A percentile compares a stretch with the other conserved stretches of the same genome.
These are phyloP conservation scores for Solanum pimpinellifolium DNA, from an alignment of 257 asterid species.

Conservation along the genomic window DNA sequence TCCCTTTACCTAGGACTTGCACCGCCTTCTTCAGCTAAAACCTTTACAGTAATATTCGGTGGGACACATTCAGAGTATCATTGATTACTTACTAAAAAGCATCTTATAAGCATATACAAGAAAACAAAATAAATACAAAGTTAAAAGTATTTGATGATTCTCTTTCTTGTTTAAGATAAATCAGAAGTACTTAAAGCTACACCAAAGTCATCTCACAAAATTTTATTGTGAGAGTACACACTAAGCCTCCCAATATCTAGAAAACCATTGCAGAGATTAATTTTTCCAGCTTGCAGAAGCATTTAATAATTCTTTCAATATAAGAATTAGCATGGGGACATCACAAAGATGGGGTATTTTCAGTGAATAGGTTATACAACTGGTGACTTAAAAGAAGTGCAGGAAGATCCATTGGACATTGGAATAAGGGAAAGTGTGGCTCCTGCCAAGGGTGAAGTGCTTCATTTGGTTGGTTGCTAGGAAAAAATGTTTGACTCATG, in stretches of 20 bases:
- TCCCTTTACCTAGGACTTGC: neutral
- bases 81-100: neutral
- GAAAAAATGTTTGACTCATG: neutral
- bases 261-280: neutral
- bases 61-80: neutral
- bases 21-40: neutral
- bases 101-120: neutral
- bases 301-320: neutral
- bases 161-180: neutral
- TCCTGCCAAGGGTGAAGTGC: neutral
- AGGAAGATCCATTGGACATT: neutral
- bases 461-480: neutral
- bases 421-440: neutral
- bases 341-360: neutral
- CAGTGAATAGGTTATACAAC: neutral
- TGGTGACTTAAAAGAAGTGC: neutral
- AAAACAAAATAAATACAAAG: neutral
- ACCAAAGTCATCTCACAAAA: neutral
- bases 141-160: neutral
- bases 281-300: neutral
- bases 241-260: neutral
- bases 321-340: neutral
- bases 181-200: neutral
- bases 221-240: neutral
- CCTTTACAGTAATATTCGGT: neutral